Evolutionary conservation across 2,329 filamentous ascomycete species (phyloP).

Genomic region (Ophiostoma triangulosporum): DNA sequence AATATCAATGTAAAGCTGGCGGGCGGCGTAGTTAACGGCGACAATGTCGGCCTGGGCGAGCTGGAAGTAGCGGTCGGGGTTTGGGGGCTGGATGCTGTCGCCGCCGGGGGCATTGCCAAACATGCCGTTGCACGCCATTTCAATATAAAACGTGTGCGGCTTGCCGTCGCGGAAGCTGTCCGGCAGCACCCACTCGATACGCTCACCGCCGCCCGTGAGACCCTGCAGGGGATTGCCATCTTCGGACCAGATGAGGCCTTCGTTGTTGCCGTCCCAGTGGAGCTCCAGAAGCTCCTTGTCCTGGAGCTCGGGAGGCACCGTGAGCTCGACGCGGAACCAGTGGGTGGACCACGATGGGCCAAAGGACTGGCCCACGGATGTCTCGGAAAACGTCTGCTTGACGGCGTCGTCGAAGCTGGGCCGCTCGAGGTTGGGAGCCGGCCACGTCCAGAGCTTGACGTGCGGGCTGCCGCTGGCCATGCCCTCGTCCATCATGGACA

Average conservation of each 20-base stretch:
- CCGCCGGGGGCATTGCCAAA: conserved; percentile 80
- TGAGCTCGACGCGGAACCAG: conserved; percentile 82
- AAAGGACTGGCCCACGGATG: conserved; percentile 64
- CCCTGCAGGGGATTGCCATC: conserved; percentile 86
- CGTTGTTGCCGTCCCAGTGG: conserved; percentile 90
- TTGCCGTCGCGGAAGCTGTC: conserved; percentile 69
- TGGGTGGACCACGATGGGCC: conserved; percentile 96
- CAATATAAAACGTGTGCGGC: conserved; percentile 82
- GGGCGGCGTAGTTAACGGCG: conserved; percentile 73
- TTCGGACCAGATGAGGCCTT: conserved; percentile 87
- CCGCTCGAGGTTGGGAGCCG: conserved; percentile 62
- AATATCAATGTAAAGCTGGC: conserved; percentile 77
- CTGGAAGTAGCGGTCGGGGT: conserved; percentile 68
- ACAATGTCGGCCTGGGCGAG: conserved; percentile 72
- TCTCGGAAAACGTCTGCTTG: conserved; percentile 59
- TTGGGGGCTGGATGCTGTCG: conserved; percentile 77
- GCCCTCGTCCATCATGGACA: conserved; percentile 55
- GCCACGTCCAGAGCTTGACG: conserved; percentile 77
- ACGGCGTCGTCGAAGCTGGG: conserved; percentile 77
- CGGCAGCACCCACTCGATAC: conserved; percentile 84
- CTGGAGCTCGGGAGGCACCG: conserved; percentile 57
- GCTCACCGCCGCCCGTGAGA: conserved; percentile 76
- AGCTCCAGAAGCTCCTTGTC: conserved; percentile 80
- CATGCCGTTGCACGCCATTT: conserved; percentile 98
- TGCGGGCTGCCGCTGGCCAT: conserved; percentile 53